Conservation (phyloP, 2,329 filamentous ascomycete genomes). For the Ophiostoma sp. region DNA sequence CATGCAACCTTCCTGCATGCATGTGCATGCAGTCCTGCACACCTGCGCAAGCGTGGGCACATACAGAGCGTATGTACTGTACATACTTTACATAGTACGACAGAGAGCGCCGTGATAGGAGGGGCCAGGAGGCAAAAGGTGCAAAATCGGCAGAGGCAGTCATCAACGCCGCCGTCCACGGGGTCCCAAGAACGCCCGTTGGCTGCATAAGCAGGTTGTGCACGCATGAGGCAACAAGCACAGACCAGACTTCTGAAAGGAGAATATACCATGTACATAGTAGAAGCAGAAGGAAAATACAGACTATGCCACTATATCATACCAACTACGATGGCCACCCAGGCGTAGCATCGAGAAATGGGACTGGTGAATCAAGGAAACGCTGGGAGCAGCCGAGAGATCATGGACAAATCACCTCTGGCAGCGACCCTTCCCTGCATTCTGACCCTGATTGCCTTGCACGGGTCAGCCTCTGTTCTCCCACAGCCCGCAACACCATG, state of each 20-base stretch:
- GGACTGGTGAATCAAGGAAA: background rate
- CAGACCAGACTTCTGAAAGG: background rate
- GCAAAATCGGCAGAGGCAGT: background rate
- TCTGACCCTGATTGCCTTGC: background rate
- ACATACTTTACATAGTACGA: too few species aligned
- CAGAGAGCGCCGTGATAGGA: background rate
- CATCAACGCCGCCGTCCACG: background rate
- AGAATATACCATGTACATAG: background rate
- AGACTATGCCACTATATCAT: background rate
- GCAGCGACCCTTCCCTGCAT: background rate
- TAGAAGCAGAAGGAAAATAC: background rate
- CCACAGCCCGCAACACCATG: background rate
- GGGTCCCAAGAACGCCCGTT: background rate
- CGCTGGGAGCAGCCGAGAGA: conserved; percentile 1
- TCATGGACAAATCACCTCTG: background rate
- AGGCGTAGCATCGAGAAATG: background rate
- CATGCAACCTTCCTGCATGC: conserved; percentile 10
- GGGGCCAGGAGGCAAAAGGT: background rate
- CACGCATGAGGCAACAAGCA: background rate
- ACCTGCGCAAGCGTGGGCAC: background rate
- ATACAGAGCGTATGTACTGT: background rate
- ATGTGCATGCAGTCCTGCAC: background rate
- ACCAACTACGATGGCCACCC: background rate
- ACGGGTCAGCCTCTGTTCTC: background rate
- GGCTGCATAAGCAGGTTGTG: conserved; percentile 4